Evolutionary conservation across 2,329 filamentous ascomycete species (phyloP).

Genomic region (Gaeumannomyces sp.): DNA sequence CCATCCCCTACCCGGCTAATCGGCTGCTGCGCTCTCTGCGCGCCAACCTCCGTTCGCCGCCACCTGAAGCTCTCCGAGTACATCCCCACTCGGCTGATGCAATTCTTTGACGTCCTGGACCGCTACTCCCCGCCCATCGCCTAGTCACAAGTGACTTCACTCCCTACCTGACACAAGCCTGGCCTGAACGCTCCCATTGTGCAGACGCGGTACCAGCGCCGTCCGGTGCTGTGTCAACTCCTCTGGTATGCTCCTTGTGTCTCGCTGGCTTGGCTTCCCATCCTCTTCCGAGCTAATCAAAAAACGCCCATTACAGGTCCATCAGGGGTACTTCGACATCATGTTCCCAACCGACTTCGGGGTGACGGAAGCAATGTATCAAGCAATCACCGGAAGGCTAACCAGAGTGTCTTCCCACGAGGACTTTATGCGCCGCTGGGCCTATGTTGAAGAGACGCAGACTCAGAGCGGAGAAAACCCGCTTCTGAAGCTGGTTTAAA

Average conservation of each 20-base stretch:
- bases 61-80: conserved; percentile 80
- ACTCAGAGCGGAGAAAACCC: conserved; percentile 91
- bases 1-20: conserved; percentile 51
- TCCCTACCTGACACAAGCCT: conserved; percentile 72
- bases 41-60: conserved; percentile 58
- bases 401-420: conserved; percentile 81
- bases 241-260: conserved; percentile 60
- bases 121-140: conserved; percentile 80
- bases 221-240: conserved; percentile 83
- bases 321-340: conserved; percentile 98
- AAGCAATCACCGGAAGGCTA: conserved; percentile 85
- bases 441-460: conserved; percentile 81
- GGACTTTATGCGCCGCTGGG: conserved; percentile 86
- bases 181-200: conserved; percentile 93
- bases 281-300: neutral
- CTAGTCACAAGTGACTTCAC: conserved; percentile 90
- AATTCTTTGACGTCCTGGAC: conserved; percentile 90
- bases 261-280: neutral
- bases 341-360: conserved; percentile 95
- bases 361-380: conserved; percentile 86
- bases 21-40: conserved; percentile 55
- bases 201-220: conserved; percentile 83
- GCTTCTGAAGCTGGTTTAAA: conserved; percentile 88
- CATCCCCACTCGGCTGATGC: conserved; percentile 89
- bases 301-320: conserved; percentile 52